Base-by-base conservation (phyloP, 208 protist species). In the Leishmania mexicana region DNA sequence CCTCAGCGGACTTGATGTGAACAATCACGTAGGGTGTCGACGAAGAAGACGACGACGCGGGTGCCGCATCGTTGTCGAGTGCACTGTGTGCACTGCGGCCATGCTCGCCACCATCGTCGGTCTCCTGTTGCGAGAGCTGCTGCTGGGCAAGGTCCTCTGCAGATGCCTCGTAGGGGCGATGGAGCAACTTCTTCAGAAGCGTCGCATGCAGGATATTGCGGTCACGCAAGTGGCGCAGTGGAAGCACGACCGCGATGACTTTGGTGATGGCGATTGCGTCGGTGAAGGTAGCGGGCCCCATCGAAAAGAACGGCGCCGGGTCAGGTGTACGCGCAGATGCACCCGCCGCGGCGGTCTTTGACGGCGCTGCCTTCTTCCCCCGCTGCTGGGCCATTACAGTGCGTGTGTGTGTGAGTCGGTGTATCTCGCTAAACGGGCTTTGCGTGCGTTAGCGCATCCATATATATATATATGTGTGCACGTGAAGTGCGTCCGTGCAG, bases 161-260 rank as follows among this genome's bases (percentile, higher is more conserved):
- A 31, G 85, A 87, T 40, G 83, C 70, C 49, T 85, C 79, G 67
- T 81, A 85, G 42, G 86, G 80, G 42, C 83, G 87, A 82, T 93
- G 83, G 0, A 94, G 81, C 31, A 91, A 77, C 79, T 87, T 89
- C 65, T 88, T 89, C 19, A 94, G 57, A 2, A 93, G 81, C 13
- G 82, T 21, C 51, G 90, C 87, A 72, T 93, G 76, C n/a, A 94
- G 53, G 7, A 82, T 77, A 17, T 57, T 76, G 15, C 80, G 72
- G 64, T 87, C 85, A n/a, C 84, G 83, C 68, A 94, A 58, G 67
- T 94, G 85, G 28, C 80, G 74, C 35, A 89, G 65, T 19, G 90
- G 90, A 62, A 94, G 83, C 19, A 81, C 74, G n/a, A 94, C 80
- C 60, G 80, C 73, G 45, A 92, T 74, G 21, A 88, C 85, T 24